A percentile compares a stretch with the other conserved stretches of the same genome.
These are phyloP conservation scores for Penicillium taxi DNA, from an alignment of 495 filamentous ascomycete genomes.

Conservation along the genomic window DNA sequence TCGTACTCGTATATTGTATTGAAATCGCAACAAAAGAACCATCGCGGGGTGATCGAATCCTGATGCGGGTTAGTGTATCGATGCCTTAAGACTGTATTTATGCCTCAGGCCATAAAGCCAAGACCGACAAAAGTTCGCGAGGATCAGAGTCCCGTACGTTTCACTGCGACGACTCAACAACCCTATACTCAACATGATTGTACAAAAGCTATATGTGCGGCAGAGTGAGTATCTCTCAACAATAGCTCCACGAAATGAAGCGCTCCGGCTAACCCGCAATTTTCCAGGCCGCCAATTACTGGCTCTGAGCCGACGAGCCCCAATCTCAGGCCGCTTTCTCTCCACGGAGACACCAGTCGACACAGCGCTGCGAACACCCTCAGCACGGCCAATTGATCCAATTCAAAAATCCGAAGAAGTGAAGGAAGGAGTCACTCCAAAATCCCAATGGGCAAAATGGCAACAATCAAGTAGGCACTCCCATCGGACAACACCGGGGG, in stretches of 20 bases:
- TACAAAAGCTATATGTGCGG: constrained; percentile 36
- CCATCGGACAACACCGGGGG: too few relatives aligned
- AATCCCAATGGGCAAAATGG: not conserved
- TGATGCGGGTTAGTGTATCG: constrained; percentile 4
- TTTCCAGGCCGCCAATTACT: constrained; percentile 37
- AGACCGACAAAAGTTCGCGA: constrained; percentile 40
- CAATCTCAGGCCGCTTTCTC: constrained; percentile 29
- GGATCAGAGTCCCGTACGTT: constrained; percentile 20
- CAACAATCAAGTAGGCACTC: constrained; percentile 3
- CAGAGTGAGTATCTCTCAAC: constrained; percentile 30
- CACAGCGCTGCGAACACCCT: constrained; percentile 15
- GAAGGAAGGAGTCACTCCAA: constrained; percentile 3
- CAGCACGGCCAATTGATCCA: constrained; percentile 8
- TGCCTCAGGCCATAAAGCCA: constrained; percentile 19
- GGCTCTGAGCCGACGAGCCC: constrained; percentile 30
- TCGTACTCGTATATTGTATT: too few relatives aligned
- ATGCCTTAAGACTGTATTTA: not conserved
- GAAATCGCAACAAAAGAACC: constrained; percentile 3
- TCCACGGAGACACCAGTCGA: constrained; percentile 29
- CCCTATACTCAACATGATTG: constrained; percentile 33
- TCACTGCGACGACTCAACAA: constrained; percentile 10
- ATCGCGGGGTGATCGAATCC: constrained; percentile 3
- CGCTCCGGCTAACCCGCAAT: constrained; percentile 3
- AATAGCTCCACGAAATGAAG: not conserved
- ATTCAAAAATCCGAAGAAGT: constrained; percentile 10